Conservation (phyloP, 140 eudicot species). For the Ambrosia hybrid region DNA sequence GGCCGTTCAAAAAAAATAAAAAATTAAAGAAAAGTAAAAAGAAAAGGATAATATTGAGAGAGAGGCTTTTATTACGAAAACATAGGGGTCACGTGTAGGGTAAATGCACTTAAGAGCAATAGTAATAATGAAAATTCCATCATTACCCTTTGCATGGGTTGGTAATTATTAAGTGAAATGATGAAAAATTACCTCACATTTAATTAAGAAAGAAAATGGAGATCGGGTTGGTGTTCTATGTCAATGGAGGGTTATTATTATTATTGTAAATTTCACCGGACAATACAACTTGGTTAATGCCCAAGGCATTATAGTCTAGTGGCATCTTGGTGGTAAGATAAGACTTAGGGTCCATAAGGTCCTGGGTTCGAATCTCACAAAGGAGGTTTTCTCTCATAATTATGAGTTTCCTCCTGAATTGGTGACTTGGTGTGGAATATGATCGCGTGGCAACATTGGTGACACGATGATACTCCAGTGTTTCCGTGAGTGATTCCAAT, state of each 20-base stretch:
- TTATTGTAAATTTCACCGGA: neutral
- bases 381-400: no score
- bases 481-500: no score
- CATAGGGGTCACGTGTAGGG: conserved; percentile 53
- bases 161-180: conserved; percentile 45
- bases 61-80: conserved; percentile 41
- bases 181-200: conserved; percentile 38
- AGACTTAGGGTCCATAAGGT: no score
- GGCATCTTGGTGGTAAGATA: no score
- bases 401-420: no score
- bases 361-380: no score
- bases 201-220: conserved; percentile 27
- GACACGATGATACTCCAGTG: no score
- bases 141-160: conserved; percentile 49
- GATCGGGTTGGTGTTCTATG: conserved; percentile 33
- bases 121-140: conserved; percentile 44
- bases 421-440: no score
- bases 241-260: neutral
- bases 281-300: neutral
- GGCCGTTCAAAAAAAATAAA: neutral
- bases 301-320: no score
- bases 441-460: no score
- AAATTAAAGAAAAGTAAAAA: conserved; percentile 22
- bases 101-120: conserved; percentile 41
- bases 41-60: conserved; percentile 10